Evolutionary conservation across 805 yeast species (phyloP).

Genomic region (Yarrowia bubula): DNA sequence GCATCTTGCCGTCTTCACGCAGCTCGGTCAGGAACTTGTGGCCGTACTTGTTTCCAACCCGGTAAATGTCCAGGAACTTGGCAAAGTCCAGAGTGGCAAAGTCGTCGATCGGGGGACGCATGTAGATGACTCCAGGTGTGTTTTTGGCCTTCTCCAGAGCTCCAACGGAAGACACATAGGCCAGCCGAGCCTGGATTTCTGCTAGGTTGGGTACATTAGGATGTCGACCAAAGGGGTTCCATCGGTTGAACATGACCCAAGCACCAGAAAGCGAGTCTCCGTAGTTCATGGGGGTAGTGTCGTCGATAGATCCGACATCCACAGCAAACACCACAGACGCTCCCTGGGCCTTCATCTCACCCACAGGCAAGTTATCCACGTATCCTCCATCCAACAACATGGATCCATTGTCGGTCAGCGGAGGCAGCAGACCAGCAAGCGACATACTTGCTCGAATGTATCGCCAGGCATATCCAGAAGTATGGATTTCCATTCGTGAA

Average conservation of each 20-base stretch:
- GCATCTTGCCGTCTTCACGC: conserved; percentile 54
- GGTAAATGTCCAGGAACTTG: conserved; percentile 83
- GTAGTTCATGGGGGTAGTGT: conserved; percentile 80
- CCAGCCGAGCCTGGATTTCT: conserved; percentile 87
- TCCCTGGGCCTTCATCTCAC: conserved; percentile 86
- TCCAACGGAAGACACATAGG: conserved; percentile 92
- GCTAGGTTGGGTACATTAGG: conserved; percentile 93
- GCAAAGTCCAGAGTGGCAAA: conserved; percentile 91
- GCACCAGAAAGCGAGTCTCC: conserved; percentile 92
- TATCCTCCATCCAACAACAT: conserved; percentile 97
- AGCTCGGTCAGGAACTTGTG: conserved; percentile 53
- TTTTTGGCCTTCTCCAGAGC: conserved; percentile 84
- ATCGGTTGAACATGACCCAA: conserved; percentile 75
- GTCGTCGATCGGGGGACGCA: conserved; percentile 91
- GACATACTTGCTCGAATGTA: conserved; percentile 96
- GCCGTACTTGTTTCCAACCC: conserved; percentile 77
- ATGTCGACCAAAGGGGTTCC: conserved; percentile 84
- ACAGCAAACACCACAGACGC: conserved; percentile 86
- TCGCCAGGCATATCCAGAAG: conserved; percentile 92
- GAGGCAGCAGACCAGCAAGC: conserved; percentile 86
- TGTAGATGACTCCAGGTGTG: conserved; percentile 79
- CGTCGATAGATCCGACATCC: conserved; percentile 95
- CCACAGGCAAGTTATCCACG: conserved; percentile 87
- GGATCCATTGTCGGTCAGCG: conserved; percentile 78
- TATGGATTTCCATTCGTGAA: conserved; percentile 91